Evolutionary conservation across 495 filamentous ascomycete genomes (phyloP).

Genomic region (Neurospora africana): DNA sequence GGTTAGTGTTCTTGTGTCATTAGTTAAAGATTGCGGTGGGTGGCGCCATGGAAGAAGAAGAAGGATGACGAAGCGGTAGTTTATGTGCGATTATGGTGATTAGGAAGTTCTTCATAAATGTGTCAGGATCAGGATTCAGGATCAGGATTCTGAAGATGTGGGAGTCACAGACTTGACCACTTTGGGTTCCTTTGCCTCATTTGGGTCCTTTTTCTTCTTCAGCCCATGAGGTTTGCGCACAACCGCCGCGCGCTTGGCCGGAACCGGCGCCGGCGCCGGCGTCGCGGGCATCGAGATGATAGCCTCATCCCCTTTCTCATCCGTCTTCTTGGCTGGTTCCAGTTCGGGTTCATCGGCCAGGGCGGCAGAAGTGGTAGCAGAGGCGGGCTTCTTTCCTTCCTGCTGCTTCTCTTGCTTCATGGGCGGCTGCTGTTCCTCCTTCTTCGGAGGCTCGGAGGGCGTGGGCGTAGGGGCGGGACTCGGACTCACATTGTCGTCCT

Average conservation of each 20-base stretch:
- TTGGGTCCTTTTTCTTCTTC: constrained; percentile 7
- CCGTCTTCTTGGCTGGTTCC: constrained; percentile 17
- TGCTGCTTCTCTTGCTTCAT: constrained; percentile 15
- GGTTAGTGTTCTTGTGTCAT: neutral
- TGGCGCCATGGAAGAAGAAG: constrained; percentile 13
- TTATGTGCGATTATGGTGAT: constrained; percentile 8
- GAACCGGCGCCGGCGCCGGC: constrained; percentile 14
- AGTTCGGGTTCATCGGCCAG: neutral
- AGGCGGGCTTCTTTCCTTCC: constrained; percentile 19
- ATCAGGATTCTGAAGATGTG: constrained; percentile 9
- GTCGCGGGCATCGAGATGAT: constrained; percentile 14
- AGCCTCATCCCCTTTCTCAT: neutral
- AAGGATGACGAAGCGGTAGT: constrained; percentile 11
- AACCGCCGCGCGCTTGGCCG: constrained; percentile 13
- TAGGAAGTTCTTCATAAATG: neutral
- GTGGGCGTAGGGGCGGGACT: neutral
- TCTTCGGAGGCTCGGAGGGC: constrained; percentile 1
- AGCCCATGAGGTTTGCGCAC: constrained; percentile 8
- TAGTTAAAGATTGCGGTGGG: constrained; percentile 5
- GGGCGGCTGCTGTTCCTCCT: constrained; percentile 1
- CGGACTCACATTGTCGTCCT: neutral
- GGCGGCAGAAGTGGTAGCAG: constrained; percentile 1
- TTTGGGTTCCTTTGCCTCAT: neutral
- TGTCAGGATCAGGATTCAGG: constrained; percentile 16
- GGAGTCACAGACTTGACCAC: constrained; percentile 23